A percentile compares a stretch with the other conserved stretches of the same genome.
Evolutionary conservation across 1,139 yeast species (phyloP).

Genomic region (Kurtzmaniella natalensis): DNA sequence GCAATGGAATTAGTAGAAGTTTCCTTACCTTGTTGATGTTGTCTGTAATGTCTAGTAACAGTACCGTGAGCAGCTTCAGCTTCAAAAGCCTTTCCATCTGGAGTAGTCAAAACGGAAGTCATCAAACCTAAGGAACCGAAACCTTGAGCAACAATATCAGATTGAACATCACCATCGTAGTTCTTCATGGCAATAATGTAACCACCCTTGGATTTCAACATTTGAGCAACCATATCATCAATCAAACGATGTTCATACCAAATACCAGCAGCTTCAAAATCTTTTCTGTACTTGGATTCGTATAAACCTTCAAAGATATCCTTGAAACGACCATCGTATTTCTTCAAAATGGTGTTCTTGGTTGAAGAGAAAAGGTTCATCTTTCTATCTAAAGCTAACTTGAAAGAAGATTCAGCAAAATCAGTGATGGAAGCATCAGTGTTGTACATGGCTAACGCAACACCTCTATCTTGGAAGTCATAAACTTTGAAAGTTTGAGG

Average conservation of each 20-base stretch:
- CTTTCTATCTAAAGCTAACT: constrained; percentile 73
- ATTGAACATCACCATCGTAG: constrained; percentile 96
- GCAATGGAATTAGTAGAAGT: constrained; percentile 98
- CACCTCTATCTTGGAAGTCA: constrained; percentile 75
- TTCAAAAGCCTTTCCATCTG: constrained; percentile 94
- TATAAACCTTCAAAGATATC: constrained; percentile 84
- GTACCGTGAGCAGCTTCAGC: constrained; percentile 41
- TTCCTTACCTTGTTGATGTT: constrained; percentile 45
- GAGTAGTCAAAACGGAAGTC: constrained; percentile 92
- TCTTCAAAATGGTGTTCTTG: constrained; percentile 89
- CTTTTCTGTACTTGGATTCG: constrained; percentile 60
- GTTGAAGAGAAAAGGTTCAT: constrained; percentile 83
- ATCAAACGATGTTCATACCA: constrained; percentile 96
- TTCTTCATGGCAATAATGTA: constrained; percentile 92
- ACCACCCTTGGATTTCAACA: constrained; percentile 94
- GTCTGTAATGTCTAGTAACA: constrained; percentile 30
- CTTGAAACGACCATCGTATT: constrained; percentile 91
- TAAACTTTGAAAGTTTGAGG: constrained; percentile 58
- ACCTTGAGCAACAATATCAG: constrained; percentile 97
- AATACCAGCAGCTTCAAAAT: constrained; percentile 73
- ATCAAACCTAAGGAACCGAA: constrained; percentile 93
- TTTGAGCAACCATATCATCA: constrained; percentile 98
- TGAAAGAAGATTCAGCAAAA: constrained; percentile 90
- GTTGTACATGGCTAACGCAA: constrained; percentile 91
- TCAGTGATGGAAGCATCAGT: constrained; percentile 87